A percentile compares a stretch with the other conserved stretches of the same genome.
These are phyloP conservation scores for Diaporthe citriasiana DNA, from an alignment of 2,329 filamentous ascomycete species.

Conservation along the genomic window DNA sequence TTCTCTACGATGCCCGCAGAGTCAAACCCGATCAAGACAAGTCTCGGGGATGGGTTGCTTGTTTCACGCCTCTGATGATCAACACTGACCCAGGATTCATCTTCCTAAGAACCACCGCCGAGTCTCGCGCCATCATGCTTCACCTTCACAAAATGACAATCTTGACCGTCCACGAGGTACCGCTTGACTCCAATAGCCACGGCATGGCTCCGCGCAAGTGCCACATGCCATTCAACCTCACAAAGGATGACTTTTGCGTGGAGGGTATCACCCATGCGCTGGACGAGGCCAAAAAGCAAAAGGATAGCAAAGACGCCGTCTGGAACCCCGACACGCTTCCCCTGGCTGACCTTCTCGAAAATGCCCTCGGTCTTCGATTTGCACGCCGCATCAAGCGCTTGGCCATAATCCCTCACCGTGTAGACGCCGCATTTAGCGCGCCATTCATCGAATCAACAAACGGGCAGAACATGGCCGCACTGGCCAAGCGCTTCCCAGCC, in stretches of 20 bases:
- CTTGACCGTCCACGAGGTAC: neutral
- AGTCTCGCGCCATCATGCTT: neutral
- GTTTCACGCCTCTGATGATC: neutral
- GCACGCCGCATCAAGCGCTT: neutral
- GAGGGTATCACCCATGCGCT: neutral
- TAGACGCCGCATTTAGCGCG: no score
- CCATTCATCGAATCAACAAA: neutral
- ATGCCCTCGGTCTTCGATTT: neutral
- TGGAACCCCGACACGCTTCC: neutral
- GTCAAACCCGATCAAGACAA: neutral
- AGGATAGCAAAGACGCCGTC: no score
- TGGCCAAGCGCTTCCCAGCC: neutral
- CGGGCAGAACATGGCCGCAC: neutral
- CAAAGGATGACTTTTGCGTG: neutral
- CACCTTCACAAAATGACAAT: neutral
- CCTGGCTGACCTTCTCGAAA: neutral
- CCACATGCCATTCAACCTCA: neutral
- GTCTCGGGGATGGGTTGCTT: slow-evolving; percentile 1
- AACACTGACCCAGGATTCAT: neutral
- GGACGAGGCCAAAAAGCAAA: neutral
- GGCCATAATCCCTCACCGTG: neutral
- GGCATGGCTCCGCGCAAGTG: neutral
- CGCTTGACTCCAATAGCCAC: rapidly evolving
- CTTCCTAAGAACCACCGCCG: neutral
- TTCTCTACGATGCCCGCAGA: neutral